Base-by-base conservation (phyloP, 2,329 filamentous ascomycete genomes). In the Coniochaeta sp. region DNA sequence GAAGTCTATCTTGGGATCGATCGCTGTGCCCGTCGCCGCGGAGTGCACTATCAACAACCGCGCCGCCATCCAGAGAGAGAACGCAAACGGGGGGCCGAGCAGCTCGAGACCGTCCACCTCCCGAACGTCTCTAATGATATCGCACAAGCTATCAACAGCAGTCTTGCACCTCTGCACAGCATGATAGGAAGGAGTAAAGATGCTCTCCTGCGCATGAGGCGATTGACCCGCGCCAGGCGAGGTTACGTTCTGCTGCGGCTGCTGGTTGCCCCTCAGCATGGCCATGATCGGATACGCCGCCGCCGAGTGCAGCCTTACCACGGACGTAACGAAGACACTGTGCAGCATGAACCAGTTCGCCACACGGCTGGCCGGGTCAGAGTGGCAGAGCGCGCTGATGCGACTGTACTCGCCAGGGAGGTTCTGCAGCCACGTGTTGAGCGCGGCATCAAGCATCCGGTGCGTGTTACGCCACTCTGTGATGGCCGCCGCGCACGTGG, bases 341-440 rank as follows among this genome's bases (percentile, higher is more conserved):
- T 74, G 71, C 8, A 74, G 60, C 68, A 73, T 71, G 53, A 73
- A 72, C 71, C 70, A 73, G 55, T 73, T 73, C n/a, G 71, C 71
- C 1, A 73, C 71, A 1, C 71, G 67, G 50, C 70, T 72, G 2
- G 70, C 71, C 3, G 71, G 71, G 18, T 73, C 71, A 5, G 71
- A 72, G 57, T 74, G 71, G 33, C 71, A 74, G 10, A 74, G 60
- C 2, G 71, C 69, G 7, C 69, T 72, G 22, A 74, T 72, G n/a
- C 68, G 68, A 61, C 69, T 67, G 52, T 74, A 74, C 50, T 74
- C 71, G 55, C 70, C 70, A 1, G 71, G 71, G 12, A 74, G 57
- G 32, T 66, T 69, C 49, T 72, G 68, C 14, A 74, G 55, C 71
- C 71, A 74, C 7, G 58, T 62, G 50, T 73, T 68, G 4, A 74